Evolutionary conservation across 202 grass and related monocot genomes (phyloP).

Genomic region (Schoenoplectus tabernaemontani): DNA sequence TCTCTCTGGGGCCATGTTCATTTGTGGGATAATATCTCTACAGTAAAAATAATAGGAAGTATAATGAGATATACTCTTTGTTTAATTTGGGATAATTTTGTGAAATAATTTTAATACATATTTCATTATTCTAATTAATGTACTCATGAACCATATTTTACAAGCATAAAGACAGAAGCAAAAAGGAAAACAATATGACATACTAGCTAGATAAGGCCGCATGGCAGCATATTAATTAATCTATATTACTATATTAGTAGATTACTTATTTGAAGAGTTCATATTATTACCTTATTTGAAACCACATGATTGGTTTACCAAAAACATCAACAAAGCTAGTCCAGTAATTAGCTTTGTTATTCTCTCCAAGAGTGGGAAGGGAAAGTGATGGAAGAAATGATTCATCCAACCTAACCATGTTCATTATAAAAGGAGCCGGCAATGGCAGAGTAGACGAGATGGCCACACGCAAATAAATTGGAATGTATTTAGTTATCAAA

Average conservation of each 20-base stretch:
- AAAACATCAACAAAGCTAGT: slow-evolving; percentile 47
- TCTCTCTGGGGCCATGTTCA: neutral
- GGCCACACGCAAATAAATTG: slow-evolving; percentile 51
- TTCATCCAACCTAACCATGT: slow-evolving; percentile 36
- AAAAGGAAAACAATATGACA: neutral
- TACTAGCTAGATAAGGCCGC: neutral
- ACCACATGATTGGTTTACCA: slow-evolving; percentile 49
- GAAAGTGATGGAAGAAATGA: slow-evolving; percentile 38
- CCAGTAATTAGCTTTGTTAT: slow-evolving; percentile 28
- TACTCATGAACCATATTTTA: neutral
- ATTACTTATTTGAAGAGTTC: neutral
- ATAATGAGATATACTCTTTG: neutral
- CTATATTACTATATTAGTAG: neutral
- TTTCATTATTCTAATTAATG: neutral
- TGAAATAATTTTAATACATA: neutral
- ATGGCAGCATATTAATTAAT: neutral
- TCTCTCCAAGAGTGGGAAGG: slow-evolving; percentile 29
- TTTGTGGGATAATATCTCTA: slow-evolving; percentile 29
- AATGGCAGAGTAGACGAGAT: slow-evolving; percentile 47
- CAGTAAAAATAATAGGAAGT: neutral
- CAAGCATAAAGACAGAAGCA: neutral
- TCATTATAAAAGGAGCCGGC: slow-evolving; percentile 29
- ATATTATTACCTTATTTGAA: slow-evolving; percentile 56
- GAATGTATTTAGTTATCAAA: slow-evolving; percentile 25
- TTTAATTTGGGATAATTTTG: neutral